Evolutionary conservation across 306 rosid genomes (phyloP).

Genomic region (Spatholobus suberectus): DNA sequence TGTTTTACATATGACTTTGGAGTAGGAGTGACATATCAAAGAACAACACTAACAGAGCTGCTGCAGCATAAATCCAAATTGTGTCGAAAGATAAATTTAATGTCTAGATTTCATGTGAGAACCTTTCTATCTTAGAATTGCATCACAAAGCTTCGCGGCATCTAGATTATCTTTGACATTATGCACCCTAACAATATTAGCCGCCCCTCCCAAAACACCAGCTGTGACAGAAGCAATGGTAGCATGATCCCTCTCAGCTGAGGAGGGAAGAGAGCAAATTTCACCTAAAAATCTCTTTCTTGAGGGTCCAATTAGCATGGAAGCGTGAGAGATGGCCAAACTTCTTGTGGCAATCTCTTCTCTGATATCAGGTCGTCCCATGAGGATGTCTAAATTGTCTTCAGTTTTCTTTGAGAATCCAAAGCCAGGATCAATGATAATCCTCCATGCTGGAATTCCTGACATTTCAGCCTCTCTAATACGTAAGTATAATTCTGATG

Average conservation of each 20-base stretch:
- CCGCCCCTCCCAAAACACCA: slow-evolving; percentile 77
- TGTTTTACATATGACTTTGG: slow-evolving; percentile 28
- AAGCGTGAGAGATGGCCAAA: slow-evolving; percentile 80
- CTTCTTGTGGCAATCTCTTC: too few relatives aligned
- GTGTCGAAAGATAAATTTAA: too few relatives aligned
- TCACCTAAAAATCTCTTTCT: slow-evolving; percentile 85
- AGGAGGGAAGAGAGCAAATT: slow-evolving; percentile 59
- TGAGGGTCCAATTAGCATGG: slow-evolving; percentile 86
- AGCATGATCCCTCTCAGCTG: slow-evolving; percentile 81
- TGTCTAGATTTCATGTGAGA: too few relatives aligned
- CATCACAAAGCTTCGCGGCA: too few relatives aligned
- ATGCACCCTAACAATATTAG: slow-evolving; percentile 86
- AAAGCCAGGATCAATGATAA: too few relatives aligned
- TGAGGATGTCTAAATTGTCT: too few relatives aligned
- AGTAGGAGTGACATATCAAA: slow-evolving; percentile 8
- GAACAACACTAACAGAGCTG: neutral
- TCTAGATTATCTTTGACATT: too few relatives aligned
- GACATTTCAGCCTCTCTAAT: slow-evolving; percentile 73
- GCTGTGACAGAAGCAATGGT: slow-evolving; percentile 76
- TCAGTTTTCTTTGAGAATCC: too few relatives aligned
- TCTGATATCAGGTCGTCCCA: too few relatives aligned
- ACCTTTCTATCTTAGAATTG: too few relatives aligned
- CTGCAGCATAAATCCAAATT: neutral
- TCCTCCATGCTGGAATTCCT: slow-evolving; percentile 90
- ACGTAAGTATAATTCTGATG: too few relatives aligned